Base-by-base conservation (phyloP, 2,329 filamentous ascomycete genomes). In the Mycosphaerella arachidis region DNA sequence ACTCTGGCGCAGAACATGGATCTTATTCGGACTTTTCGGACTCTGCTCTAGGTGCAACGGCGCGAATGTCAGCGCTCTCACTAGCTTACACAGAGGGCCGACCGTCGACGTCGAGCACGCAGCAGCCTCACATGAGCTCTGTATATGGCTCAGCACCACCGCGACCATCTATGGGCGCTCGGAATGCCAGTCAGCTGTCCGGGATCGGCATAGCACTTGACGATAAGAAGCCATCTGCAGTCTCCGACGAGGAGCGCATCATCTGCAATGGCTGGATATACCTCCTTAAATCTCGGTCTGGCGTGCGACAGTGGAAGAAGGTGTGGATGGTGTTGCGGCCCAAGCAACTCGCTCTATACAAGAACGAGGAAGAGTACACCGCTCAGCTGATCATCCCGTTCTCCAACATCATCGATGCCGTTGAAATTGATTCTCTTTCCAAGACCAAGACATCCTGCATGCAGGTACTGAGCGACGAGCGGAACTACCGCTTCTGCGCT, bases 401-500 rank as follows among this genome's bases (percentile, higher is more conserved):
- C 68, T 80, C 85, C 8, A 86, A 82, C 57, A 87, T 99, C 56
- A 88, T 97, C 68, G 90, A 95, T 67, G 92, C 91, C 1, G 92
- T 97, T 24, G 94, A 97, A 70, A 91, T 96, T 57, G 91, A 97
- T 67, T 88, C 92, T 0, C 79, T 96, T 63, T 93, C 89, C 69
- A 88, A 84, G 70, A 94, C 86, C 67, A 97, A 96, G 78, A 83
- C 82, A 51, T 86, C 90, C 72, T 97, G 94, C 74, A 82, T 97
- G 73, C 93, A 97, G 75, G 84, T 97, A 68, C 96, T 99, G 70
- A 90, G 89, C 37, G 93, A 97, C 69, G 93, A 97, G 72, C 94
- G 79, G 63, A 81, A 79, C 68, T 79, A 79, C 62, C 74, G 79
- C 12, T 79, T 81, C 67, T 80, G 78, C 64, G 78, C 92, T 0